Percentiles rank a stretch among this genome's conserved stretches.
Evolutionary conservation across 2,329 filamentous ascomycete genomes (phyloP).

Genomic region (Nothopassalora personata): DNA sequence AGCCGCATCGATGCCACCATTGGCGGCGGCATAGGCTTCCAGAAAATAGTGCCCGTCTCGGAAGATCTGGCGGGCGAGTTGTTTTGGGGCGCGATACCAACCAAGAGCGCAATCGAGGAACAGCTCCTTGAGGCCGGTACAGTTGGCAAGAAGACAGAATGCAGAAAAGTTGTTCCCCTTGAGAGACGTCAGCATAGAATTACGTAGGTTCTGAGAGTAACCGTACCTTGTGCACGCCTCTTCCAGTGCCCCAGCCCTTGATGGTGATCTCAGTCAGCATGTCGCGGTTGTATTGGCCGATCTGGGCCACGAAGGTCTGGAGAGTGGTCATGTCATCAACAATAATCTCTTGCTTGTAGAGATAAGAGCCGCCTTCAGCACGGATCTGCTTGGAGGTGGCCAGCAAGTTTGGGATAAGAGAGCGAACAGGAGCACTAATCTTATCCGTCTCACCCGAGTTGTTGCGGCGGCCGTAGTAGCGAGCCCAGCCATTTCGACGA

Average conservation of each 20-base stretch:
- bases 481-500: not conserved
- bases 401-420: conserved; percentile 23
- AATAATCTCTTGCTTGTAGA: conserved; percentile 27
- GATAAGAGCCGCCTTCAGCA: conserved; percentile 22
- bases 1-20: conserved; percentile 22
- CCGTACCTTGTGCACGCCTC: conserved; percentile 8
- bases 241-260: conserved; percentile 16
- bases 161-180: conserved; percentile 21
- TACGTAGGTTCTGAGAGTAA: not conserved
- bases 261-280: conserved; percentile 21
- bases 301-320: conserved; percentile 22
- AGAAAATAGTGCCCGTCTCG: conserved; percentile 25
- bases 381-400: conserved; percentile 28
- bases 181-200: too few species aligned
- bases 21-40: conserved; percentile 21
- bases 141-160: conserved; percentile 23
- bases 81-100: conserved; percentile 2
- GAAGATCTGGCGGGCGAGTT: conserved; percentile 22
- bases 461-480: not conserved
- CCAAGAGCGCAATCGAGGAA: conserved; percentile 22
- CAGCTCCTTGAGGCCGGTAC: conserved; percentile 24
- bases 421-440: not conserved
- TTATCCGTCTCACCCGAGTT: not conserved
- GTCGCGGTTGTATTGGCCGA: conserved; percentile 24
- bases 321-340: conserved; percentile 23